Percentiles rank a stretch among this genome's conserved stretches.
These are phyloP conservation scores for Hypoxylon fragiforme DNA, from an alignment of 495 filamentous ascomycete species.

Conservation along the genomic window DNA sequence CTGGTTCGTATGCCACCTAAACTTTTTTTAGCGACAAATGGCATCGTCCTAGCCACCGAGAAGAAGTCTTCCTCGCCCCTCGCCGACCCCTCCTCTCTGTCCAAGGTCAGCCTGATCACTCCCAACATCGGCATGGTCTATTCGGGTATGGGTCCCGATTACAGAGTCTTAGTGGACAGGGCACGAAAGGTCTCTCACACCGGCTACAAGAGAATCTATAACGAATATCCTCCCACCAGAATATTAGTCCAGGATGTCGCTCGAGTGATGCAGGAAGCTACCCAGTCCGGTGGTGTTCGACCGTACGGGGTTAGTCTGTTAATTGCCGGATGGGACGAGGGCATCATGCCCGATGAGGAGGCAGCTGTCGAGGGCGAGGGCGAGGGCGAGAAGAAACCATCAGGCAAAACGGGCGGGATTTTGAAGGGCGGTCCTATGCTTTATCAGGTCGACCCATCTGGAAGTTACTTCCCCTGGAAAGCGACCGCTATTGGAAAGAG, in stretches of 20 bases:
- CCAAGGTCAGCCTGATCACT: constrained; percentile 96
- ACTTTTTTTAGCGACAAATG: constrained; percentile 76
- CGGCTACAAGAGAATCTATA: constrained; percentile 99
- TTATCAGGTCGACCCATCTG: constrained; percentile 97
- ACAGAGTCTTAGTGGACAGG: constrained; percentile 94
- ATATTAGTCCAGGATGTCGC: constrained; percentile 99
- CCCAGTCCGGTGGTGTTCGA: constrained; percentile 93
- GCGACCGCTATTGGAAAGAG: constrained; percentile 99
- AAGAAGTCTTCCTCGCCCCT: constrained; percentile 98
- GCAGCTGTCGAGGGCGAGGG: constrained; percentile 48
- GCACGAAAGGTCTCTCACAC: constrained; percentile 99
- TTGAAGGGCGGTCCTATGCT: constrained; percentile 94
- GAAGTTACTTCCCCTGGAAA: constrained; percentile 99
- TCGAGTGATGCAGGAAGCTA: constrained; percentile 97
- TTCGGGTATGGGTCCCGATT: constrained; percentile 98
- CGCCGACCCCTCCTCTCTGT: constrained; percentile 89
- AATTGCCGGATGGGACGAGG: constrained; percentile 98
- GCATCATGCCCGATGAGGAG: constrained; percentile 74
- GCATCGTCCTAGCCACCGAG: constrained; percentile 97
- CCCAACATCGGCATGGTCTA: constrained; percentile 99
- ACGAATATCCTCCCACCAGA: constrained; percentile 97
- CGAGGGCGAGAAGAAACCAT: constrained; percentile 68
- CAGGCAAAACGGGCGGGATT: constrained; percentile 88
- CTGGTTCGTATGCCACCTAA: constrained; percentile 1
- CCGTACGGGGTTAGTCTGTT: constrained; percentile 97